A percentile compares a stretch with the other conserved stretches of the same genome.
These are phyloP conservation scores for Flaveria bidentis DNA, from an alignment of 129 eudicot genomes.

Conservation along the genomic window DNA sequence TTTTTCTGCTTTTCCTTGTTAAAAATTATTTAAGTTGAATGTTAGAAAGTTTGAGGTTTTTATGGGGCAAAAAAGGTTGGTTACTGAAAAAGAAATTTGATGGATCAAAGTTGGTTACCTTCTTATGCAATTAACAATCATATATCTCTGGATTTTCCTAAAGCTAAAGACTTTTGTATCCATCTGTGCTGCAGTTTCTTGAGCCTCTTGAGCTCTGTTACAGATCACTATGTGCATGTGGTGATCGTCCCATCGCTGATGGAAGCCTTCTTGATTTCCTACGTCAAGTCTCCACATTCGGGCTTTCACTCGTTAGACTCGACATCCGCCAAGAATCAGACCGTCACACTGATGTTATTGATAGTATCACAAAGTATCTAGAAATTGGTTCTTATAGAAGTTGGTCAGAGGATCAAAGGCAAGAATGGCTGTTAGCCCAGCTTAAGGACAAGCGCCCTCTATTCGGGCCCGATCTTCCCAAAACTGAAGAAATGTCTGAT, in stretches of 20 bases:
- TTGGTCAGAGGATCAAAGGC: conserved; percentile 69
- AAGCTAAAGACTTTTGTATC: conserved; percentile 1
- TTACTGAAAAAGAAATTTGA: too few relatives aligned
- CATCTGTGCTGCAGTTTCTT: conserved; percentile 45
- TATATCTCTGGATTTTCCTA: neutral
- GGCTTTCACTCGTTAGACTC: conserved; percentile 74
- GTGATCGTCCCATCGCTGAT: conserved; percentile 78
- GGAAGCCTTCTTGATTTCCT: conserved; percentile 90
- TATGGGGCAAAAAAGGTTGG: too few relatives aligned
- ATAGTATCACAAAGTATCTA: conserved; percentile 67
- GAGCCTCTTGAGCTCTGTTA: conserved; percentile 89
- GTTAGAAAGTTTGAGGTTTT: too few relatives aligned
- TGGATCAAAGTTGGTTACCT: neutral
- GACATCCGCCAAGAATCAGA: conserved; percentile 86
- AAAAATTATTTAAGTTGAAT: too few relatives aligned
- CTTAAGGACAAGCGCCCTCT: conserved; percentile 74
- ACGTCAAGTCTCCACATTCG: conserved; percentile 82
- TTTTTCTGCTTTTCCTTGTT: too few relatives aligned
- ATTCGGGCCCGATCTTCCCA: conserved; percentile 69
- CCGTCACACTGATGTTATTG: conserved; percentile 70
- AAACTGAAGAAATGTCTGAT: conserved; percentile 73
- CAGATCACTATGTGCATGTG: conserved; percentile 72
- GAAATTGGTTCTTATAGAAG: conserved; percentile 68
- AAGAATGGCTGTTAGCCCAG: conserved; percentile 80
- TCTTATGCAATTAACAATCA: neutral